phyloP scores from a whole-genome alignment of 129 eudicot genomes.

The Flaveria brownii region DNA sequence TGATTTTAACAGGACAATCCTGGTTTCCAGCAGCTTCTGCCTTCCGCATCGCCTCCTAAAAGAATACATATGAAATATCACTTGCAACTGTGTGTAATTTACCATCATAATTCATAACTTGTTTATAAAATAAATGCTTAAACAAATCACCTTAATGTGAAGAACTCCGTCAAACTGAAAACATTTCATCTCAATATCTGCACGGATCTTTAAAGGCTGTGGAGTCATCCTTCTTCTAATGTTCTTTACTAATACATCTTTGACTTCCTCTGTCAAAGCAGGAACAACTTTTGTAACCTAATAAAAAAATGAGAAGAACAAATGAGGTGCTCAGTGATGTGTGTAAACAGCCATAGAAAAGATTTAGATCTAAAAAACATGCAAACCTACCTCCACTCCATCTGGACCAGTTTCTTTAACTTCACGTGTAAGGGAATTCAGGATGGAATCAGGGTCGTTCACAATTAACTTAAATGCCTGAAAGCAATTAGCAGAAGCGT shows the following conservation, averaged over 20 bases:
- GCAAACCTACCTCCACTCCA: conserved; percentile 73
- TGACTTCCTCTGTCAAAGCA: conserved; percentile 63
- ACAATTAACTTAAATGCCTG: conserved; percentile 89
- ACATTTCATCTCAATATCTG: conserved; percentile 71
- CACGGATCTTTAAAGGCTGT: conserved; percentile 66
- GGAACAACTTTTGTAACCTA: conserved; percentile 85
- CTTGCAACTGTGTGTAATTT: conserved; percentile 19
- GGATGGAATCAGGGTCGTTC: conserved; percentile 80
- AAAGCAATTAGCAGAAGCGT: conserved; percentile 18
- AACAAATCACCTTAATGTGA: conserved; percentile 70
- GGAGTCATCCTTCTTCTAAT: conserved; percentile 75
- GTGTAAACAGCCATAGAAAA: conserved; percentile 11
- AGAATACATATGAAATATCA: conserved; percentile 11
- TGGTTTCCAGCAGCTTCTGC: conserved; percentile 96
- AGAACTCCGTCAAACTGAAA: conserved; percentile 71
- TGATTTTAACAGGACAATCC: conserved; percentile 93
- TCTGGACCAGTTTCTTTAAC: conserved; percentile 84
- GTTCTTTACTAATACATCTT: conserved; percentile 58
- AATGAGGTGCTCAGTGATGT: not conserved
- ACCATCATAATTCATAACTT: not conserved
- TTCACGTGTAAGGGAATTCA: conserved; percentile 79
- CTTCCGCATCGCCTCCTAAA: conserved; percentile 95
- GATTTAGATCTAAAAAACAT: not conserved
- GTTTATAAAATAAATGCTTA: not conserved
- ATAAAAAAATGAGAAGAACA: conserved; percentile 15